Evolutionary conservation across 2,329 filamentous ascomycete species (phyloP), one percentile per base, ranked within the genome.

Genomic region (Pezicula rhizophila): DNA sequence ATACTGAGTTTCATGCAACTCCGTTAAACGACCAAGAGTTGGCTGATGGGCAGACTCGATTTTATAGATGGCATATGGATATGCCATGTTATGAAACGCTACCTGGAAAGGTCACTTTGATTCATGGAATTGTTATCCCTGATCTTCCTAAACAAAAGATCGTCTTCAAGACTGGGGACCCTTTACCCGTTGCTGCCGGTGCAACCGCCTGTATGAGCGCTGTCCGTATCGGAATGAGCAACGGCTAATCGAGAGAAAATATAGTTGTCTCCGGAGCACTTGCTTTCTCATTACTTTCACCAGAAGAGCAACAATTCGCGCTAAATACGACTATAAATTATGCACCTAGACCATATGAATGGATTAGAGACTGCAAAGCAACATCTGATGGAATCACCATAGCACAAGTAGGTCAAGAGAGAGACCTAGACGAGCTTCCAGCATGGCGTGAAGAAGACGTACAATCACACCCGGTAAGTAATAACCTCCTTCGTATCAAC

Each of bases 61-160:
- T 57, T 2, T 64, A 63, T 48, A 45, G 61, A 17, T 64, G 61
- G 62, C 61, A 64, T 47, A 60, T 61, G 56, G 60, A 64, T 49
- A 53, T 57, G n/a, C 60, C 59, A 4, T 33, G 60, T 23, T 63
- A 64, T 46, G 59, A 63, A 17, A 54, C 31, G n/a, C 42, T 63
- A 15, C 62, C 62, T 8, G 61, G 62, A n/a, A 49, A 59, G 25
- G 61, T 57, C 1, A 64, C 61, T 0, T 42, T 57, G 2, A 49
- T 64, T 34, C 60, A 59, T 41, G 50, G 50, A 6, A 38, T 62
- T 4, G 49, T 53, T 23, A 52, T 56, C 5, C 59, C 61, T 18
- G 47, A 57, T 4, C 17, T 58, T 3, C 58, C 52, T 4, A 53
- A 60, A 26, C 60, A 62, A 42, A 57, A 57, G 33, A 42, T 63